phyloP scores from a whole-genome alignment of 208 protist species.

The Entamoeba moshkovskii region DNA sequence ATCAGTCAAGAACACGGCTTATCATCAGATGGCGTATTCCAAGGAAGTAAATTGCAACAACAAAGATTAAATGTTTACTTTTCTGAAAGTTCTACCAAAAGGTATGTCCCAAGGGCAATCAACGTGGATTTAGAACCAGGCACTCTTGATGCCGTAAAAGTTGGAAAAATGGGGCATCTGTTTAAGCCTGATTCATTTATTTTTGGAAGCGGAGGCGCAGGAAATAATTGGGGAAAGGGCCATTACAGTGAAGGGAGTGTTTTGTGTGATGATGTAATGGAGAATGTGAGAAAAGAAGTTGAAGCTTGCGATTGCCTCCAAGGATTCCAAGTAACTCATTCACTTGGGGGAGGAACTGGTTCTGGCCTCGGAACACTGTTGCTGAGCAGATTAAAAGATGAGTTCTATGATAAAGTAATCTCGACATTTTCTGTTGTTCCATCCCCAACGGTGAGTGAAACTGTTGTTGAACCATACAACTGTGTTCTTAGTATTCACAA shows the following conservation, averaged over 20 bases:
- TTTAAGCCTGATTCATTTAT: constrained; percentile 92
- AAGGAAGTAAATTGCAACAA: constrained; percentile 69
- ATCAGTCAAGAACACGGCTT: constrained; percentile 61
- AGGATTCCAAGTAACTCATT: constrained; percentile 92
- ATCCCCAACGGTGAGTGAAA: constrained; percentile 70
- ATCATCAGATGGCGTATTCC: constrained; percentile 74
- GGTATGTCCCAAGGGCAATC: constrained; percentile 66
- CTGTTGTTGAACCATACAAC: constrained; percentile 33
- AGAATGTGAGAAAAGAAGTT: constrained; percentile 87
- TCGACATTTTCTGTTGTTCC: constrained; percentile 90
- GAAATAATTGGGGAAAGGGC: constrained; percentile 94
- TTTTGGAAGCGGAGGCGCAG: constrained; percentile 81
- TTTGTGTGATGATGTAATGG: constrained; percentile 81
- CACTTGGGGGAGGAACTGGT: constrained; percentile 89
- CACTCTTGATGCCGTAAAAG: constrained; percentile 84
- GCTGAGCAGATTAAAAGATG: constrained; percentile 85
- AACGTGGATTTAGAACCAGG: constrained; percentile 71
- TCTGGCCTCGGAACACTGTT: constrained; percentile 87
- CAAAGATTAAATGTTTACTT: constrained; percentile 94
- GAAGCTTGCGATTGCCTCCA: constrained; percentile 88
- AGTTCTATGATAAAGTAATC: constrained; percentile 92
- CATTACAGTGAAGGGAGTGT: constrained; percentile 95
- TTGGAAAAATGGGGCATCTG: constrained; percentile 45
- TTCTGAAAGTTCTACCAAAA: constrained; percentile 73
- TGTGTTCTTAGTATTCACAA: not conserved